Conservation (phyloP, 2,329 filamentous ascomycete species). For the Pyrenophora graminea region DNA sequence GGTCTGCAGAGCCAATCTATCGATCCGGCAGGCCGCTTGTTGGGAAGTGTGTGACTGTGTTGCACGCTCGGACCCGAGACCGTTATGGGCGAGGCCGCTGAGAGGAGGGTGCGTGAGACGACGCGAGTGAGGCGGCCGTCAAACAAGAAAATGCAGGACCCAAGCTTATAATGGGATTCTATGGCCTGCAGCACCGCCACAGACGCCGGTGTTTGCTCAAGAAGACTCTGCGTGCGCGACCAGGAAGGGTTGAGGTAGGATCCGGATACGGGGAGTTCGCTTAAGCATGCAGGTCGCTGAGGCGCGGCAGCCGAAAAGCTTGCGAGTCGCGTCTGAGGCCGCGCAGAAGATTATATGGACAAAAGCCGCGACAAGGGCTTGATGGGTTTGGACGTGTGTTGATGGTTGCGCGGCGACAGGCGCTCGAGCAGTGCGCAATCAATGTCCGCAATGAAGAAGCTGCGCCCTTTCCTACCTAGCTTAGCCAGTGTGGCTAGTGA, state of each 20-base stretch:
- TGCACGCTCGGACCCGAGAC: not conserved
- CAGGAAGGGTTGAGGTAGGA: not conserved
- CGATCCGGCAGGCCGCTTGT: not conserved
- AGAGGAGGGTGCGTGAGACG: slow-evolving; percentile 5
- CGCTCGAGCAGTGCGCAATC: slow-evolving; percentile 2
- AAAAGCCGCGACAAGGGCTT: slow-evolving; percentile 1
- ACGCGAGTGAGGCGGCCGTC: slow-evolving; percentile 4
- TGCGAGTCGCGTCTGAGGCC: not conserved
- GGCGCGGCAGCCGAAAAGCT: not conserved
- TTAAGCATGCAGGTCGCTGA: slow-evolving; percentile 1
- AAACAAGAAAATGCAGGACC: slow-evolving; percentile 4
- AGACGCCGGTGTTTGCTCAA: slow-evolving; percentile 8
- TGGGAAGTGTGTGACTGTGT: not conserved
- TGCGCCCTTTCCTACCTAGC: slow-evolving; percentile 5
- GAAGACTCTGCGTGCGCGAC: slow-evolving; percentile 9
- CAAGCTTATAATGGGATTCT: slow-evolving; percentile 9
- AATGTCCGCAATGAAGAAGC: slow-evolving; percentile 5
- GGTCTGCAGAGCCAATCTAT: slow-evolving; percentile 2
- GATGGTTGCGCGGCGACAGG: slow-evolving; percentile 3
- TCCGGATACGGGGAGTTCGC: slow-evolving; percentile 6
- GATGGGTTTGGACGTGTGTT: not conserved
- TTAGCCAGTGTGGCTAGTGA: slow-evolving; percentile 16
- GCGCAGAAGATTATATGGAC: not conserved
- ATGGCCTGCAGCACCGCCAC: slow-evolving; percentile 22
- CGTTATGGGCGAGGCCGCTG: slow-evolving; percentile 2